phyloP scores from a whole-genome alignment of 495 filamentous ascomycete species.

The Aspergillus baeticus region DNA sequence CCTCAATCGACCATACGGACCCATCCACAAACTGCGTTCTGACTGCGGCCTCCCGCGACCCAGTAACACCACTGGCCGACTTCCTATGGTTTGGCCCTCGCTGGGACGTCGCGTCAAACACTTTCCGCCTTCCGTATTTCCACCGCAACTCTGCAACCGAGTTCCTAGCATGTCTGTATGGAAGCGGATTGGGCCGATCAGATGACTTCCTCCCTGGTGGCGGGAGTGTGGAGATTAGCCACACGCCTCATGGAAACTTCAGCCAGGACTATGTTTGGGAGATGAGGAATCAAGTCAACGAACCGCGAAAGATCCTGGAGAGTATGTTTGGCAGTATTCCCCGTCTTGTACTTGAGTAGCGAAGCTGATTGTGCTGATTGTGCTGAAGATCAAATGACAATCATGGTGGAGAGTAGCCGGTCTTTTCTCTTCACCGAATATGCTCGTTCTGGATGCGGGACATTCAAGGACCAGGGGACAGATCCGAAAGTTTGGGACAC shows the following conservation, averaged over 20 bases:
- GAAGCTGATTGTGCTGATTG: background rate
- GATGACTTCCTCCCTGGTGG: slow-evolving; percentile 43
- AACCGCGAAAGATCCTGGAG: slow-evolving; percentile 39
- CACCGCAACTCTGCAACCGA: slow-evolving; percentile 44
- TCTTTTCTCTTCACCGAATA: slow-evolving; percentile 44
- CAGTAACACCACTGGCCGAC: slow-evolving; percentile 34
- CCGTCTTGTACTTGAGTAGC: background rate
- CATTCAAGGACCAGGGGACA: slow-evolving; percentile 35
- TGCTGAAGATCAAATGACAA: slow-evolving; percentile 27
- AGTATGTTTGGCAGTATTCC: slow-evolving; percentile 16
- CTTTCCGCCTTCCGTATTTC: slow-evolving; percentile 43
- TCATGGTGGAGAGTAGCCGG: slow-evolving; percentile 44
- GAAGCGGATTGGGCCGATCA: slow-evolving; percentile 38
- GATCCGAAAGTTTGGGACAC: slow-evolving; percentile 43
- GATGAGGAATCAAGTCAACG: slow-evolving; percentile 37
- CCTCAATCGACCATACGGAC: slow-evolving; percentile 43
- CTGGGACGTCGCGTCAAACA: slow-evolving; percentile 44
- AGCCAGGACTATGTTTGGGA: slow-evolving; percentile 42
- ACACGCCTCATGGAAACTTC: slow-evolving; percentile 44
- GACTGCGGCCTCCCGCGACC: slow-evolving; percentile 40
- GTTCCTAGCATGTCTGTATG: slow-evolving; percentile 41
- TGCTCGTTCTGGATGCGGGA: slow-evolving; percentile 34
- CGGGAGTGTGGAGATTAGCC: slow-evolving; percentile 40
- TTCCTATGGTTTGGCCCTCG: slow-evolving; percentile 45
- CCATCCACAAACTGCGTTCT: slow-evolving; percentile 39